phyloP scores from a whole-genome alignment of 495 filamentous ascomycete species.

The Hypoxylon intermedium region DNA sequence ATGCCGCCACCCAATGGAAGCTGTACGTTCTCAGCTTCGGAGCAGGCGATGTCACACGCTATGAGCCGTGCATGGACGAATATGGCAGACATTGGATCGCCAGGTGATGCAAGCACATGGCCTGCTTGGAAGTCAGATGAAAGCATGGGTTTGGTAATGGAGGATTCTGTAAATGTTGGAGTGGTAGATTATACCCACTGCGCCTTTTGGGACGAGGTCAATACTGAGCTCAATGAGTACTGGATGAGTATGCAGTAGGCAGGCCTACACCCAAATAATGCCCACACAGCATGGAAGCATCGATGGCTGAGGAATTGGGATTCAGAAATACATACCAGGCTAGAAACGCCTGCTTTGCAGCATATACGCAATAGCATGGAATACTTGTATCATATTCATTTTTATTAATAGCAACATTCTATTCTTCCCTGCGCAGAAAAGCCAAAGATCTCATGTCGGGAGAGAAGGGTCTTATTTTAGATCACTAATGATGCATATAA shows the following conservation, averaged over 20 bases:
- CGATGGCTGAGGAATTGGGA: too few relatives aligned
- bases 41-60: conserved; percentile 40
- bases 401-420: too few relatives aligned
- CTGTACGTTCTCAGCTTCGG: conserved; percentile 44
- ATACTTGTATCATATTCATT: too few relatives aligned
- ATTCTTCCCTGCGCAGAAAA: too few relatives aligned
- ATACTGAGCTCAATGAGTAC: conserved; percentile 26
- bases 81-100: conserved; percentile 46
- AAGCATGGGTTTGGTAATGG: conserved; percentile 43
- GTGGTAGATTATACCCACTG: conserved; percentile 45
- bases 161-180: conserved; percentile 32
- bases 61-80: conserved; percentile 50
- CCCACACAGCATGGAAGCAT: neutral
- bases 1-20: conserved; percentile 39
- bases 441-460: too few relatives aligned
- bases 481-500: too few relatives aligned
- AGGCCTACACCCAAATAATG: neutral
- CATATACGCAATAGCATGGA: too few relatives aligned
- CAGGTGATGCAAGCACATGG: conserved; percentile 39
- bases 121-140: conserved; percentile 35
- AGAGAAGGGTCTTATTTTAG: too few relatives aligned
- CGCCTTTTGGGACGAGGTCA: conserved; percentile 44
- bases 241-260: too few relatives aligned
- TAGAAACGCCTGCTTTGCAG: too few relatives aligned
- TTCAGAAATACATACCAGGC: too few relatives aligned